Percentiles rank a stretch among this genome's conserved stretches.
Conservation (phyloP, 1,139 yeast genomes). For the Hemisphaericaspora subhashii region DNA sequence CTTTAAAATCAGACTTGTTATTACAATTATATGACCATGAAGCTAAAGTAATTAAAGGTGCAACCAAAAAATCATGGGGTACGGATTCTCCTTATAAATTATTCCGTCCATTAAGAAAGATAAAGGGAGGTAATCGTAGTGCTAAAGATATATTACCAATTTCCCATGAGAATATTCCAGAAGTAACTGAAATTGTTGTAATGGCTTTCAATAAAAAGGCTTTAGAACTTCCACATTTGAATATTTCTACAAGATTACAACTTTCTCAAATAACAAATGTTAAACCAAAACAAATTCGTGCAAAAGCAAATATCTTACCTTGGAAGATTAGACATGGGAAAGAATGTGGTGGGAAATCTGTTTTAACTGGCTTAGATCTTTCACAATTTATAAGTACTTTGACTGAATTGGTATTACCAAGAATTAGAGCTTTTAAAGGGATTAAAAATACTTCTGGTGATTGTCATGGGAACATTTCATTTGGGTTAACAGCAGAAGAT, state of each 20-base stretch:
- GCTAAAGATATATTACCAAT: constrained; percentile 73
- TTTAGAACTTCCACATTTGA: constrained; percentile 67
- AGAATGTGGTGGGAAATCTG: constrained; percentile 89
- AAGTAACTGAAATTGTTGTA: constrained; percentile 60
- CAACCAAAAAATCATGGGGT: constrained; percentile 82
- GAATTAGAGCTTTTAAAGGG: constrained; percentile 86
- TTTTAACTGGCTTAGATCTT: constrained; percentile 78
- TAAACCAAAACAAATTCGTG: constrained; percentile 72
- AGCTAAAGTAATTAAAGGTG: constrained; percentile 54
- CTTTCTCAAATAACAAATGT: constrained; percentile 91
- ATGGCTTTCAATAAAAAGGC: constrained; percentile 81
- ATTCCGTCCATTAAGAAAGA: constrained; percentile 71
- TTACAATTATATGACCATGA: constrained; percentile 76
- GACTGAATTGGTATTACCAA: constrained; percentile 89
- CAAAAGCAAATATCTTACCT: constrained; percentile 77
- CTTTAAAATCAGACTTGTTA: constrained; percentile 73
- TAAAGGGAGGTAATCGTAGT: constrained; percentile 63
- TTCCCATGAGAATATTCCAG: constrained; percentile 68
- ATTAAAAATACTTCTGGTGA: constrained; percentile 79
- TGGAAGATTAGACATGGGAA: constrained; percentile 90
- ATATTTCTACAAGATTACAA: constrained; percentile 77
- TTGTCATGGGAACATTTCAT: constrained; percentile 77
- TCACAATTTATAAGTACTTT: constrained; percentile 82
- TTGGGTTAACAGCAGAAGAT: constrained; percentile 80
- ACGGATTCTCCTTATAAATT: constrained; percentile 86